Conservation (phyloP, 2,329 filamentous ascomycete species). For the Teratosphaeria nubilosa region DNA sequence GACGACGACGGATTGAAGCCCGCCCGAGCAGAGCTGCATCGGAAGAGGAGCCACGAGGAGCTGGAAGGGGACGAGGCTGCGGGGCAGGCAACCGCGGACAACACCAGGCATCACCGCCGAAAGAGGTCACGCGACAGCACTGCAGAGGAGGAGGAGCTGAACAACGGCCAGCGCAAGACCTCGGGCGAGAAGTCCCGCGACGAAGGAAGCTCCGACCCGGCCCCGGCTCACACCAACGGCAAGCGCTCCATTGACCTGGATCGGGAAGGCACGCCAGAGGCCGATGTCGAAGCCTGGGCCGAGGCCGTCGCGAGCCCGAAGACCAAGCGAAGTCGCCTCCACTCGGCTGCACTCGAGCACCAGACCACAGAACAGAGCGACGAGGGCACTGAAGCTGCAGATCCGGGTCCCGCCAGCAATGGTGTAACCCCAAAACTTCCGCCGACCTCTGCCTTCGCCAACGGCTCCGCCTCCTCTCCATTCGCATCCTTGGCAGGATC, state of each 20-base stretch:
- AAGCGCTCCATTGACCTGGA: conserved; percentile 5
- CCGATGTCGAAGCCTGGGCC: conserved; percentile 6
- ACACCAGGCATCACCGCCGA: conserved; percentile 32
- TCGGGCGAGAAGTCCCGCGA: conserved; percentile 22
- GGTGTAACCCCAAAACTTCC: conserved; percentile 12
- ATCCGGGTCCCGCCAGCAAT: conserved; percentile 13
- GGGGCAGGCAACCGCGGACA: conserved; percentile 20
- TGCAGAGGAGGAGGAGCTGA: conserved; percentile 23
- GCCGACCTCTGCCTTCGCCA: conserved; percentile 33
- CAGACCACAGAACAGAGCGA: not conserved
- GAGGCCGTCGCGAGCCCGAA: conserved; percentile 34
- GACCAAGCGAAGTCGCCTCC: conserved; percentile 35
- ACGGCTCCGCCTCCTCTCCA: conserved; percentile 37
- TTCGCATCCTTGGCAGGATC: conserved; percentile 35
- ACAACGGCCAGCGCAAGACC: conserved; percentile 24
- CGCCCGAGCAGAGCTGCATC: conserved; percentile 21
- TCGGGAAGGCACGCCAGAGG: conserved; percentile 14
- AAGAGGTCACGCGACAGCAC: conserved; percentile 39
- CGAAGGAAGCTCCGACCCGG: conserved; percentile 16
- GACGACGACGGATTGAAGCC: conserved; percentile 1
- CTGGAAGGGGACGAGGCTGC: conserved; percentile 27
- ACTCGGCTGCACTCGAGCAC: conserved; percentile 24
- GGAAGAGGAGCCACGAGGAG: conserved; percentile 39
- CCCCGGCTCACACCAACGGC: not conserved
- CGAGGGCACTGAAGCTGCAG: conserved; percentile 4